Base-by-base conservation (phyloP, 176 grass and related monocot genomes). In the Lolium rigidum region DNA sequence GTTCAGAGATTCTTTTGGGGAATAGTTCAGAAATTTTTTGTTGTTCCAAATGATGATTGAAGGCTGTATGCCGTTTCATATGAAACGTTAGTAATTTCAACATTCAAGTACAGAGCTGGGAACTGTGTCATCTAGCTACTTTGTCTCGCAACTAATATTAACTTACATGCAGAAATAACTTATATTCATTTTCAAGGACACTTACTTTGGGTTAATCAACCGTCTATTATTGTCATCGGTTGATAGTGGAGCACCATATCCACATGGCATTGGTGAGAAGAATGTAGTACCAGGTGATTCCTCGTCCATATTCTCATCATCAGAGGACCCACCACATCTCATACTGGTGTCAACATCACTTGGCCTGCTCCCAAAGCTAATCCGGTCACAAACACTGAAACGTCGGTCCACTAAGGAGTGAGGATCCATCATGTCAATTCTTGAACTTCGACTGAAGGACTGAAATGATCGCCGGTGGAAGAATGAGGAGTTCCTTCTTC, bases 241-340 rank as follows among this genome's bases (percentile, higher is more conserved):
- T 54, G 63, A 84, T 61, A 88, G 71, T 89, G 91, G 78, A 89
- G 86, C 89, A 89, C 86, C 88, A 91, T 86, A 87, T 51, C 78
- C 91, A 28, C 77, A 89, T 79, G 87, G 77, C 75, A 98, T 94
- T 28, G 95, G 96, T 70, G 93, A 89, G 84, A 95, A 89, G 80
- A 92, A 92, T 22, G 82, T 80, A 67, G 85, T 81, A 89, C 85
- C 86, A 24, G 86, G 92, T 57, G 92, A 96, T 84, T 99, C 94
- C 87, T 89, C 94, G n/a, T 83, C 93, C 89, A 94, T 89, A 68
- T 91, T 91, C 77, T 96, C 97, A 77, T 95, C 95, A 88, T 95
- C 93, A 81, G 94, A 95, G 76, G 94, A 95, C 64, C 88, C 93
- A 87, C 86, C 83, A 83, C 80, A 95, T 84, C 83, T 92, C 86